Evolutionary conservation across 208 protist genomes (phyloP), one percentile per base, ranked within the genome.

Genomic region (Leishmania tropica): DNA sequence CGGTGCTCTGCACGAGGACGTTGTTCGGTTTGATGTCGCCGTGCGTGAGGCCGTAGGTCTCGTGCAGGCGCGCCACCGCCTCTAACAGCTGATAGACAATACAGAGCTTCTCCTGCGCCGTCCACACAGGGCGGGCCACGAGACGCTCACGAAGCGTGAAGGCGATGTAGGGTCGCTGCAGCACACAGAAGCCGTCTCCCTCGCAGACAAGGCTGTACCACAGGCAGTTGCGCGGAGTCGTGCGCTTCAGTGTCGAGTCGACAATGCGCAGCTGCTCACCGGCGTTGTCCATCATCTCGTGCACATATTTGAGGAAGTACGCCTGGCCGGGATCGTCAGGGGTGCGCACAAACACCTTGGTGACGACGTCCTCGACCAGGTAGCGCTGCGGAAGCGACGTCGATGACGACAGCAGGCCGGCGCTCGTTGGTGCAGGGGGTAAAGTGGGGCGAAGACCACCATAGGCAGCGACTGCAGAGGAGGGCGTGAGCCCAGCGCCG

Each of bases 11-110:
- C 51, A 97, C 76, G 15, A 98, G 76, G 65, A 98, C 88, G 83
- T 98, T 98, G 70, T 91, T 92, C 21, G 93, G 86, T 81, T 98
- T 98, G 54, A 98, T 83, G 76, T 98, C 95, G 19, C 96, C 95
- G 76, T 98, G 96, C 17, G 88, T 87, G 37, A 96, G 75, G 47
- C 85, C 90, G 87, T 93, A 96, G 68, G 76, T 84, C 28, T 96
- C 94, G 84, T 98, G 95, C 17, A 97, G 85, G 83, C 94, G 87
- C 40, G 84, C 80, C 17, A 96, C 83, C 1, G 92, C 93, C 70
- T 93, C 83, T 17, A 98, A 71, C 0, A 97, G 79, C 82, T 97
- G 95, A 67, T 87, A 98, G 21, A 77, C 87, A 0, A 88, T 74
- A 74, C 94, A 98, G 42, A 96, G 88, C 35, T 90, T 84, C 15